Percentiles rank a stretch among this genome's conserved stretches.
Evolutionary conservation across 257 asterid species (phyloP).

Genomic region (Orobanche coerulescens): DNA sequence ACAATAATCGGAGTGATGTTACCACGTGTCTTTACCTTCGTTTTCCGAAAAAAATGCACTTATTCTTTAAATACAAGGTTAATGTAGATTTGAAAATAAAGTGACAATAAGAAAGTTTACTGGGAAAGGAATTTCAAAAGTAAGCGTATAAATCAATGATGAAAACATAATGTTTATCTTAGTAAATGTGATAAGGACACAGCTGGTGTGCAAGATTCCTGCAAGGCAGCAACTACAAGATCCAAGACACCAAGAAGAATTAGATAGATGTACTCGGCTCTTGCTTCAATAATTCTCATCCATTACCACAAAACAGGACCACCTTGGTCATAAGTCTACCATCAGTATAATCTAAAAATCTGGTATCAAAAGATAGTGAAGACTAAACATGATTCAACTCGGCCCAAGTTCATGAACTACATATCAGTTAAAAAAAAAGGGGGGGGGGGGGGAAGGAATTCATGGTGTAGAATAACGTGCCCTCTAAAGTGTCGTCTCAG

Average conservation of each 20-base stretch:
- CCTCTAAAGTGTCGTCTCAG: not conserved
- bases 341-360: not conserved
- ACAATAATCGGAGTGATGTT: not conserved
- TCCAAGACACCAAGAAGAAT: not conserved
- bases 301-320: not conserved
- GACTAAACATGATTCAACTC: not conserved
- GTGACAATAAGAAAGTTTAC: not conserved
- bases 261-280: not conserved
- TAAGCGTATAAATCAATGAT: not conserved
- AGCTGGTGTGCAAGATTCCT: not conserved
- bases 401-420: not conserved
- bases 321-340: not conserved
- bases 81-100: not conserved
- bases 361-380: not conserved
- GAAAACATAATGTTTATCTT: not conserved
- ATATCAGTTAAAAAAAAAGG: not conserved
- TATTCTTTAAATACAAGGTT: not conserved
- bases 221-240: not conserved
- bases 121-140: not conserved
- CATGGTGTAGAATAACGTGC: not conserved
- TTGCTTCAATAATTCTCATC: not conserved
- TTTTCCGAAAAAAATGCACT: not conserved
- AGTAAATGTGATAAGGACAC: not conserved
- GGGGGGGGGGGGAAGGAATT: too few relatives aligned
- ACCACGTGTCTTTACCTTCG: not conserved